Evolutionary conservation across 2,329 filamentous ascomycete species (phyloP).

Genomic region (Monosporascus ibericus): DNA sequence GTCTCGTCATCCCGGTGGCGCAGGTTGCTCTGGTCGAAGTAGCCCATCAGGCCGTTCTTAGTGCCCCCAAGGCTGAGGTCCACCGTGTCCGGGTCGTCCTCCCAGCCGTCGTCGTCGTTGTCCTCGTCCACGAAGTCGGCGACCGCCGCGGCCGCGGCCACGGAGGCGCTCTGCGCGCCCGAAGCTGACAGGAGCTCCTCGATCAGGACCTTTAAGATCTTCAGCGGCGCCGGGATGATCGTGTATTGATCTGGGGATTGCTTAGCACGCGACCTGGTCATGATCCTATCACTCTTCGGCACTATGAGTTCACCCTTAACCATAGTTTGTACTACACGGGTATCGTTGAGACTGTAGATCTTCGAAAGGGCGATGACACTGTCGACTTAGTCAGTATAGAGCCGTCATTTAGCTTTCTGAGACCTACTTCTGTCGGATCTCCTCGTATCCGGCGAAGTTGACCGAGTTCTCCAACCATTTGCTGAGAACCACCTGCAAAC

Average conservation of each 20-base stretch:
- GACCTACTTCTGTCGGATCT: slow-evolving; percentile 91
- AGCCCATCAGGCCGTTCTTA: slow-evolving; percentile 76
- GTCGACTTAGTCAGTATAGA: slow-evolving; percentile 24
- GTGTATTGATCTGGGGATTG: slow-evolving; percentile 88
- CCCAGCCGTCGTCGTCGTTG: slow-evolving; percentile 78
- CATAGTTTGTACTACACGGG: slow-evolving; percentile 68
- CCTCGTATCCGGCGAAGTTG: slow-evolving; percentile 96
- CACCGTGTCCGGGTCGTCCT: slow-evolving; percentile 72
- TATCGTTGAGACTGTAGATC: slow-evolving; percentile 80
- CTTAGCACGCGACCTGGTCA: slow-evolving; percentile 87
- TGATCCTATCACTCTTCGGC: slow-evolving; percentile 72
- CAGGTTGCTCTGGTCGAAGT: slow-evolving; percentile 51
- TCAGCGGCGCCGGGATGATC: slow-evolving; percentile 78
- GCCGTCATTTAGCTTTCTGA: not conserved
- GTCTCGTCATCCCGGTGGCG: slow-evolving; percentile 85
- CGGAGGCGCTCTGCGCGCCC: slow-evolving; percentile 54
- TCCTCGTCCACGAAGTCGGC: slow-evolving; percentile 54
- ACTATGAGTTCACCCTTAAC: slow-evolving; percentile 92
- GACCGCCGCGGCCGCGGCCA: slow-evolving; percentile 55
- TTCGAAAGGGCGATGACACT: slow-evolving; percentile 91
- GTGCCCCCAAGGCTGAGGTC: slow-evolving; percentile 67
- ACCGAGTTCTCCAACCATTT: slow-evolving; percentile 98
- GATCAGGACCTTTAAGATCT: slow-evolving; percentile 93
- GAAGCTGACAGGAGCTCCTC: slow-evolving; percentile 83
- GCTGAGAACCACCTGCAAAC: slow-evolving; percentile 80